phyloP scores from a whole-genome alignment of 352 stramenopile species.

The Phytophthora melonis region DNA sequence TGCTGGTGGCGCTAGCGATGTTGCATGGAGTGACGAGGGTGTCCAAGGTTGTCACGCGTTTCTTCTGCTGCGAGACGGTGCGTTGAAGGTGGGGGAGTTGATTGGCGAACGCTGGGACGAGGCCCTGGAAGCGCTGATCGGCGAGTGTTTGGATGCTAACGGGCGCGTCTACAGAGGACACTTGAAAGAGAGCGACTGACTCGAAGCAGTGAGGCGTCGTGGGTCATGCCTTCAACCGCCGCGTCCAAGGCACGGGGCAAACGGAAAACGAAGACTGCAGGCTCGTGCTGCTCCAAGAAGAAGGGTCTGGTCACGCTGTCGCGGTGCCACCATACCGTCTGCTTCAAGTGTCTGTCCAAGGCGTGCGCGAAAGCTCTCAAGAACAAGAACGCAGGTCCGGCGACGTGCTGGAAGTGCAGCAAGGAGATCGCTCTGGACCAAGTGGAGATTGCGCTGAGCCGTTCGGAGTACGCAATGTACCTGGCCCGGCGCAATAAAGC shows the following conservation, averaged over 20 bases:
- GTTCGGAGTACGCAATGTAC: constrained; percentile 33
- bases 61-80: constrained; percentile 58
- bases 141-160: constrained; percentile 5
- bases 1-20: constrained; percentile 44
- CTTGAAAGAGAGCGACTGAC: constrained; percentile 36
- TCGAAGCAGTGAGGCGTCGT: not conserved
- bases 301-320: constrained; percentile 18
- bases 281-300: constrained; percentile 29
- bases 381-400: constrained; percentile 4
- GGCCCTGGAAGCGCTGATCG: constrained; percentile 14
- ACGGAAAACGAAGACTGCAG: constrained; percentile 1
- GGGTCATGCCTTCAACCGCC: constrained; percentile 28
- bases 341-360: constrained; percentile 33
- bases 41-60: constrained; percentile 59
- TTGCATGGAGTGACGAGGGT: constrained; percentile 52
- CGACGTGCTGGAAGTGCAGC: constrained; percentile 30
- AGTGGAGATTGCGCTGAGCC: constrained; percentile 32
- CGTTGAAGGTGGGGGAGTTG: constrained; percentile 16
- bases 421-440: constrained; percentile 37
- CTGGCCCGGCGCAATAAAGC: constrained; percentile 15
- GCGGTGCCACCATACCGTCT: constrained; percentile 28
- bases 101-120: constrained; percentile 34
- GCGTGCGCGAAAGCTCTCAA: constrained; percentile 27
- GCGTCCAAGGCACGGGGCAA: constrained; percentile 10
- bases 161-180: not conserved